These are phyloP conservation scores for Asterophora parasitica DNA, from an alignment of 768 basidiomycete genomes.

Conservation along the genomic window DNA sequence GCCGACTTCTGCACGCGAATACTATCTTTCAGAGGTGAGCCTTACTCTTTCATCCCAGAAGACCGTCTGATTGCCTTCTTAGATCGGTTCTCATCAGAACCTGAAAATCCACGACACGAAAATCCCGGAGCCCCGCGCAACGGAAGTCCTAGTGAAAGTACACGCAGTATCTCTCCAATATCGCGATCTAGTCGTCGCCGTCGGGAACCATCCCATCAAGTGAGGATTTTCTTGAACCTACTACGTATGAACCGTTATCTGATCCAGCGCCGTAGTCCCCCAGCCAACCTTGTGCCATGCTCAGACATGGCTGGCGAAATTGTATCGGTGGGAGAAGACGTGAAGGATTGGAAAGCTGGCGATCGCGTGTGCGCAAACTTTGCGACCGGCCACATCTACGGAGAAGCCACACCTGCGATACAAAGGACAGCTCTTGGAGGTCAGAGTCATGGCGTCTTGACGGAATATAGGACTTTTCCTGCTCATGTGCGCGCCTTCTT, in stretches of 20 bases:
- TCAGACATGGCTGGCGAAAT: constrained; percentile 59
- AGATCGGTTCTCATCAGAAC: constrained; percentile 21
- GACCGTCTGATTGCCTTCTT: background rate
- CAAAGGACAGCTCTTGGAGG: constrained; percentile 39
- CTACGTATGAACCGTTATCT: background rate
- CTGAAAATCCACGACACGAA: constrained; percentile 22
- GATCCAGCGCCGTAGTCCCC: constrained; percentile 5
- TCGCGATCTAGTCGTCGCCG: constrained; percentile 44
- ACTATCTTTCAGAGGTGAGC: constrained; percentile 12
- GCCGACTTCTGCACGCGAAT: constrained; percentile 11
- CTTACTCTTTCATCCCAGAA: background rate
- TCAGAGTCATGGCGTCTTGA: constrained; percentile 45
- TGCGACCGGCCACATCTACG: constrained; percentile 40
- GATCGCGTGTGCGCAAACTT: constrained; percentile 57
- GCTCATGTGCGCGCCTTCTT: constrained; percentile 28
- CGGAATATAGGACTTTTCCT: constrained; percentile 49
- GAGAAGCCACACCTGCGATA: constrained; percentile 32
- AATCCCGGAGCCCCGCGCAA: constrained; percentile 30
- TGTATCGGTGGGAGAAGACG: constrained; percentile 38
- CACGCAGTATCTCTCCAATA: constrained; percentile 55
- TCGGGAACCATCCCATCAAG: constrained; percentile 32
- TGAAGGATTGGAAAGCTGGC: constrained; percentile 47
- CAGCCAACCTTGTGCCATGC: constrained; percentile 29
- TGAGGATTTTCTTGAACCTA: constrained; percentile 7
- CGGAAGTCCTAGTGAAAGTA: constrained; percentile 51